phyloP scores from a whole-genome alignment of 495 filamentous ascomycete genomes.

The Clavariopsis aquatica region DNA sequence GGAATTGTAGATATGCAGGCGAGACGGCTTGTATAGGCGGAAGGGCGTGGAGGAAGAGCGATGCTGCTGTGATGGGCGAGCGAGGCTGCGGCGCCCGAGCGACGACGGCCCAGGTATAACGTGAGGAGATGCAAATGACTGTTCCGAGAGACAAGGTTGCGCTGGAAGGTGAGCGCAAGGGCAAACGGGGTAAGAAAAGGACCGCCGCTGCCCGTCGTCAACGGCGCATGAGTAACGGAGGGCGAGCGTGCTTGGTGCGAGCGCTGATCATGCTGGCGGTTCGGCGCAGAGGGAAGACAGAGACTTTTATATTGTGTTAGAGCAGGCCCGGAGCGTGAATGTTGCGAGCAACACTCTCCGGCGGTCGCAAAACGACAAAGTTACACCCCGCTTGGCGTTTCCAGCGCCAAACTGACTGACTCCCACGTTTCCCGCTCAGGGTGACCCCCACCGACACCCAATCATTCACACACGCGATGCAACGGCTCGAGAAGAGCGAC shows the following conservation, averaged over 20 bases:
- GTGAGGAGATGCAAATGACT: background rate
- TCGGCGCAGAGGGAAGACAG: background rate
- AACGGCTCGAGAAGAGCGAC: background rate
- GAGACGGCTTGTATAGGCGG: background rate
- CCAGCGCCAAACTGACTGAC: background rate
- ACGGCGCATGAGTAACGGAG: background rate
- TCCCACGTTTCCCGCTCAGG: slow-evolving; percentile 20
- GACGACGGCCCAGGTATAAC: background rate
- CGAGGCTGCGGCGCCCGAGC: background rate
- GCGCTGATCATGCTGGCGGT: background rate
- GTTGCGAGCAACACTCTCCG: background rate
- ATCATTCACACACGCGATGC: slow-evolving; percentile 32
- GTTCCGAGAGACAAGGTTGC: background rate
- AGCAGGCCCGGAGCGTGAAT: background rate
- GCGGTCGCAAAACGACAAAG: background rate
- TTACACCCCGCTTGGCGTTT: slow-evolving; percentile 24
- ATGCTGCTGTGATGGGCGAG: background rate
- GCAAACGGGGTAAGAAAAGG: background rate
- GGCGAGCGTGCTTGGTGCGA: background rate
- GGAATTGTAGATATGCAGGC: no score
- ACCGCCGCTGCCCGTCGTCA: slow-evolving; percentile 5
- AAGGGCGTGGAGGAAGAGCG: background rate
- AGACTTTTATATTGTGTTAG: slow-evolving; percentile 15
- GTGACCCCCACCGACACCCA: no score
- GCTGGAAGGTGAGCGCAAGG: background rate